These are phyloP conservation scores for Begonia peltatifolia DNA, from an alignment of 306 rosid genomes.

Conservation along the genomic window DNA sequence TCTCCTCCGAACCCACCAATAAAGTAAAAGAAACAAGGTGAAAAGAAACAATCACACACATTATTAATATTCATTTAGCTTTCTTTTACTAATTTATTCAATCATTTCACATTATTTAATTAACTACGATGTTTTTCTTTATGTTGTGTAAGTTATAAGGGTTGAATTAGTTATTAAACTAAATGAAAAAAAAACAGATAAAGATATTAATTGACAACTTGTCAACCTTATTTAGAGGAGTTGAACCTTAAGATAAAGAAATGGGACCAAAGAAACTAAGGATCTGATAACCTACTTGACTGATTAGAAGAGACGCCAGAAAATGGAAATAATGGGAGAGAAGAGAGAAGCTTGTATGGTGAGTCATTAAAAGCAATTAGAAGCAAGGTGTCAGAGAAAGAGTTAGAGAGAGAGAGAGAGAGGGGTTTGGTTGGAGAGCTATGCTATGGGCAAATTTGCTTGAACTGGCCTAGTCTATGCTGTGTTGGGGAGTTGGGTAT, in stretches of 20 bases:
- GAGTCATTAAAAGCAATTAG: background rate
- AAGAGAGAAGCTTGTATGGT: background rate
- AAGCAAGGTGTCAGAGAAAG: background rate
- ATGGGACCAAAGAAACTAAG: background rate
- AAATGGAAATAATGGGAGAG: background rate
- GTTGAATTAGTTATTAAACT: too few relatives aligned
- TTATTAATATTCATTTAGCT: background rate
- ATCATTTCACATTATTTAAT: too few relatives aligned
- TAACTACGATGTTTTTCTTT: too few relatives aligned
- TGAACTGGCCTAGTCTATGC: conserved; percentile 43
- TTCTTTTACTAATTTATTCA: too few relatives aligned
- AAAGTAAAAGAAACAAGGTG: background rate
- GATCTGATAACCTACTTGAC: background rate
- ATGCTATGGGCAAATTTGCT: background rate
- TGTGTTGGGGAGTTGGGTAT: conserved; percentile 44
- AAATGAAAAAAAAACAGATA: too few relatives aligned
- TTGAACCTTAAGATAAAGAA: too few relatives aligned
- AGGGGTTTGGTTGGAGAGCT: background rate
- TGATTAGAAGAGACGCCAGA: background rate
- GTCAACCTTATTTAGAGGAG: too few relatives aligned
- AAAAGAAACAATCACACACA: background rate
- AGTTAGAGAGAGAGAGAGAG: background rate
- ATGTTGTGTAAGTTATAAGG: too few relatives aligned
- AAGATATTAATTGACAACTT: too few relatives aligned
- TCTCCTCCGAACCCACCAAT: background rate